phyloP scores from a whole-genome alignment of 73 alveolate genomes.

The Paramecium sonneborni region DNA sequence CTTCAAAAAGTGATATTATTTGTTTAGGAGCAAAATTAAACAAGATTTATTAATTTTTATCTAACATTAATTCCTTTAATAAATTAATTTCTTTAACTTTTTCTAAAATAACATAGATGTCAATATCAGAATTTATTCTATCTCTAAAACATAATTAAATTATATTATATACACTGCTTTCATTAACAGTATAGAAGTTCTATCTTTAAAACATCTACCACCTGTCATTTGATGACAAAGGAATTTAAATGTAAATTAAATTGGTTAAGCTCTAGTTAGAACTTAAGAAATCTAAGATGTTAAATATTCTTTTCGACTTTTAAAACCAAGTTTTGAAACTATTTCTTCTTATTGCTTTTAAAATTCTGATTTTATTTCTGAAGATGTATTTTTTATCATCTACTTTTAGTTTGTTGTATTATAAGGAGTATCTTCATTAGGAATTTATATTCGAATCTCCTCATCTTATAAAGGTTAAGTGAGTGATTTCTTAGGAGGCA shows the following conservation, averaged over 20 bases:
- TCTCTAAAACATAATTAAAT: not conserved
- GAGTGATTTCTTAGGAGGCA: not conserved
- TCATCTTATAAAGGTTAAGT: constrained; percentile 11
- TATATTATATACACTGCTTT: constrained; percentile 38
- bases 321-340: not conserved
- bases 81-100: constrained; percentile 4
- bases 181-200: not conserved
- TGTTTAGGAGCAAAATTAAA: constrained; percentile 48
- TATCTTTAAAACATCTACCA: constrained; percentile 25
- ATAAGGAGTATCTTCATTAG: not conserved
- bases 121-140: constrained; percentile 36
- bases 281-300: not conserved
- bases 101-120: constrained; percentile 37
- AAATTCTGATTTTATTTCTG: constrained; percentile 21
- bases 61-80: not conserved
- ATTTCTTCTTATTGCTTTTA: not conserved
- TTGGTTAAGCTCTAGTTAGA: not conserved
- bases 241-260: not conserved
- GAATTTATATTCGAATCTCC: not conserved
- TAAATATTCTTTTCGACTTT: not conserved
- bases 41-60: constrained; percentile 15
- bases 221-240: not conserved
- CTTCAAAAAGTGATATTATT: not conserved
- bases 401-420: not conserved
- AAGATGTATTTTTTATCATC: not conserved